phyloP scores from a whole-genome alignment of 176 grass and related monocot species.

The Triticum timopheevii region DNA sequence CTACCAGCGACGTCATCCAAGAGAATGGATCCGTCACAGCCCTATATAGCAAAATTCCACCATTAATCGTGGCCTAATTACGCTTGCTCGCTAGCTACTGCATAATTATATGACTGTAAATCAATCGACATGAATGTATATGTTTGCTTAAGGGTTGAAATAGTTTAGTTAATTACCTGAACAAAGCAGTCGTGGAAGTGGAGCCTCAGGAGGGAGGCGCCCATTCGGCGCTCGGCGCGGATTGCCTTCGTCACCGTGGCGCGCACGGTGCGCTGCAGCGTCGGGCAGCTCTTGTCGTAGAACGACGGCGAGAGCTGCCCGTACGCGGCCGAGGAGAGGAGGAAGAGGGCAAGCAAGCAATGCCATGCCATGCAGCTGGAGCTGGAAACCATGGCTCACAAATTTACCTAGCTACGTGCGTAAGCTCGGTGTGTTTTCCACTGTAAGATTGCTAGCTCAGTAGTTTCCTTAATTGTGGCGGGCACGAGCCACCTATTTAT shows the following conservation, averaged over 20 bases:
- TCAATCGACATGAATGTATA: background rate
- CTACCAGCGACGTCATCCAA: slow-evolving; percentile 43
- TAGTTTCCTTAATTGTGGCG: background rate
- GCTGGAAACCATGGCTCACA: slow-evolving; percentile 17
- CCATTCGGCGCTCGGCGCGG: slow-evolving; percentile 46
- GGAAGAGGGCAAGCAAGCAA: slow-evolving; percentile 28
- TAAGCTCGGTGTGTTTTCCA: background rate
- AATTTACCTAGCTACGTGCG: background rate
- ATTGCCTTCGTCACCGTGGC: slow-evolving; percentile 38
- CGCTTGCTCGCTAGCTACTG: background rate
- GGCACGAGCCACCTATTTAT: slow-evolving; percentile 22
- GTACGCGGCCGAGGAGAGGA: slow-evolving; percentile 27
- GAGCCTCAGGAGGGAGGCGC: slow-evolving; percentile 68
- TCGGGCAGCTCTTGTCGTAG: slow-evolving; percentile 50
- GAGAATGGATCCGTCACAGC: slow-evolving; percentile 71
- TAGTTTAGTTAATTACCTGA: slow-evolving; percentile 24
- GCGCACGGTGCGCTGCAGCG: slow-evolving; percentile 37
- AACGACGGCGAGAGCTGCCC: slow-evolving; percentile 60
- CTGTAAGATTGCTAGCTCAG: background rate
- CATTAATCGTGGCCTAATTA: background rate
- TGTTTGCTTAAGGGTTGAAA: background rate
- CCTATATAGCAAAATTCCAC: slow-evolving; percentile 15
- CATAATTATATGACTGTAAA: too few relatives aligned
- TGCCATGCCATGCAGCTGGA: background rate
- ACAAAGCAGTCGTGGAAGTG: slow-evolving; percentile 29